Evolutionary conservation across 2,329 filamentous ascomycete species (phyloP), one percentile per base, ranked within the genome.

Genomic region (Blumeria hordei): DNA sequence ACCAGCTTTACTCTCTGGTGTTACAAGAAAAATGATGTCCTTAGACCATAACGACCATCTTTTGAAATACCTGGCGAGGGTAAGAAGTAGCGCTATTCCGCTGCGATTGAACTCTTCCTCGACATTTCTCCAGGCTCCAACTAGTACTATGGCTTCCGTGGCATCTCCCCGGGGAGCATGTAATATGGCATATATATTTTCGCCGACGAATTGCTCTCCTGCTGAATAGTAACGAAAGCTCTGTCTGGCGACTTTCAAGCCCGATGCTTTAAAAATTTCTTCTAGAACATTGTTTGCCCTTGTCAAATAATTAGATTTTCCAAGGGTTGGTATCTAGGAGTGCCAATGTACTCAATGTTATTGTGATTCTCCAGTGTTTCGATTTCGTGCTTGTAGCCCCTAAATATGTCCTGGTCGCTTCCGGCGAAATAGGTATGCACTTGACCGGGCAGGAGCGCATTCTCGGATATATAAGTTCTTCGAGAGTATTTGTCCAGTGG

Each of bases 1-100:
- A 0, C 90, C 92, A 10, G 85, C 83, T 57, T 81, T 83, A 67
- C 87, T 94, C 68, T 98, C 92, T 0, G 85, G 82, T 0, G 92
- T 81, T 50, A 98, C 76, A 6, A 98, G 70, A 61, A 98, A 80
- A 57, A 98, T 90, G 61, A 98, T 94, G 67, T 98, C 92, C 69
- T 98, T 98, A 57, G 88, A 95, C 92, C 92, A 98, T 33, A 98
- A 74, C 54, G 88, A 95, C 92, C 92, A 98, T 61, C 83, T 79
- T 69, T 93, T 94, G 71, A 98, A 96, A 69, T 98, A 98, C 60
- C 92, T 79, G 33, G 87, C 85, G 61, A 98, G 69, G 0, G 90
- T 88, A 62, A 98, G 70, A 1, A 88, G 81, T 35, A 98, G 74
- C 7, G 88, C 82, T 6, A 98, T 81, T 16, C 90, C 92, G 58